Evolutionary conservation across 331 rosid species (phyloP).

Genomic region (Pyrus hybrid): DNA sequence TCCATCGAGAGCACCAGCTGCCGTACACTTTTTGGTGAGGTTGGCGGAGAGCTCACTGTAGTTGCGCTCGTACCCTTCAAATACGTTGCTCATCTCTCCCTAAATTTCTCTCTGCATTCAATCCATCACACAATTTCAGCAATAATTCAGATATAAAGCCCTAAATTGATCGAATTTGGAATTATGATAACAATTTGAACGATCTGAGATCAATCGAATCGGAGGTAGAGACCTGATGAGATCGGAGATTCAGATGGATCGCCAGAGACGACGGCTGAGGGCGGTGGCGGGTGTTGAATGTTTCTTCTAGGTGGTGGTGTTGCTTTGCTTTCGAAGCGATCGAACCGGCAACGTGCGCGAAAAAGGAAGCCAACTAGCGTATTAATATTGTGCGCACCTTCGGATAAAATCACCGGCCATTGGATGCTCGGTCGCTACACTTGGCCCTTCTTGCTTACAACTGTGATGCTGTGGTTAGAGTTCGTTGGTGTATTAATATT

Average conservation of each 20-base stretch:
- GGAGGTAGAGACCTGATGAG: not conserved
- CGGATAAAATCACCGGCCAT: too few relatives aligned
- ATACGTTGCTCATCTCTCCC: slow-evolving; percentile 67
- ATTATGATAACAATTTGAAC: slow-evolving; percentile 29
- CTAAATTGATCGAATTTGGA: slow-evolving; percentile 2
- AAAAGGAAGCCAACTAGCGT: not conserved
- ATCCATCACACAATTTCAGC: slow-evolving; percentile 7
- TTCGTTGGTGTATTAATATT: not conserved
- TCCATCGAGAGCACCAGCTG: slow-evolving; percentile 64
- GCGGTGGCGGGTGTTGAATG: not conserved
- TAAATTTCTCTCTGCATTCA: slow-evolving; percentile 14
- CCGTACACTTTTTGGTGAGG: slow-evolving; percentile 66
- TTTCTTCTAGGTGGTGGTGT: not conserved
- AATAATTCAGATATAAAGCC: not conserved
- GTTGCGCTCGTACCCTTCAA: slow-evolving; percentile 86
- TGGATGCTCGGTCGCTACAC: not conserved
- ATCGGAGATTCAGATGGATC: not conserved
- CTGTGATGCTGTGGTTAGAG: not conserved
- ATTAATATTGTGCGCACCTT: slow-evolving; percentile 28
- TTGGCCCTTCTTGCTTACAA: not conserved
- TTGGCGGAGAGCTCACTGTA: slow-evolving; percentile 86
- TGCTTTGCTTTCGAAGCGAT: not conserved
- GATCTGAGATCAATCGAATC: not conserved
- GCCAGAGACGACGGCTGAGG: slow-evolving; percentile 7
- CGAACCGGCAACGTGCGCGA: slow-evolving; percentile 1